Evolutionary conservation across 495 filamentous ascomycete species (phyloP), one percentile per base, ranked within the genome.

Genomic region (Penicillium canariense): DNA sequence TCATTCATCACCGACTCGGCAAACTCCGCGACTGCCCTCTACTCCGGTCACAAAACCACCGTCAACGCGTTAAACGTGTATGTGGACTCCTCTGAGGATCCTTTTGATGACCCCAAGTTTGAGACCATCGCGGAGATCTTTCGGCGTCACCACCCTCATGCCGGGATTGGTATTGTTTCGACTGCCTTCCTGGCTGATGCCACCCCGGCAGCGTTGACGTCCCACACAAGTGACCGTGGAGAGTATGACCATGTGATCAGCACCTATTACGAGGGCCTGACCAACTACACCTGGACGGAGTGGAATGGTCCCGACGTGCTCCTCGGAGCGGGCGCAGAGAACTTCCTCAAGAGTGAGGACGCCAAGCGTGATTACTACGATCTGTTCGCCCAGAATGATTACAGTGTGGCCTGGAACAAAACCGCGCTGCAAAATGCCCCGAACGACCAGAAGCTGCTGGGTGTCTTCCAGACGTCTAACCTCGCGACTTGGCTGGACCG

Each of bases 1-100:
- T 77, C 73, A 20, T 90, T 85, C 72, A 89, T 90, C 69, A 89
- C 87, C 18, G 87, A 89, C 68, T 87, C 83, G 20, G 87, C 87
- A 59, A 90, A 89, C 73, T 86, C 82, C 15, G 87, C 87, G 0
- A 87, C 84, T 7, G 85, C 87, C 7, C 73, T 90, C 17, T 90
- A 90, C 68, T 77, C 82, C 4, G 87, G 87, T 23, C 87, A 90
- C 69, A 90, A 90, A 77, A 83, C 77, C 46, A 84, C 83, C 0
- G 86, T 87, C 54, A 88, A 90, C 57, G 85, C 85, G 22, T 77
- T 90, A 66, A 83, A 83, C 46, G 86, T 89, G 27, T 90, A 90
- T 48, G 84, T 76, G 12, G 87, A 90, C 58, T 87, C 84, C 0
- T 86, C 83, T 20, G 68, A 76, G 10, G 74, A 83, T 59, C 69